Evolutionary conservation across 2,329 filamentous ascomycete genomes (phyloP), one percentile per base, ranked within the genome.

Genomic region (Neobulgaria alba): DNA sequence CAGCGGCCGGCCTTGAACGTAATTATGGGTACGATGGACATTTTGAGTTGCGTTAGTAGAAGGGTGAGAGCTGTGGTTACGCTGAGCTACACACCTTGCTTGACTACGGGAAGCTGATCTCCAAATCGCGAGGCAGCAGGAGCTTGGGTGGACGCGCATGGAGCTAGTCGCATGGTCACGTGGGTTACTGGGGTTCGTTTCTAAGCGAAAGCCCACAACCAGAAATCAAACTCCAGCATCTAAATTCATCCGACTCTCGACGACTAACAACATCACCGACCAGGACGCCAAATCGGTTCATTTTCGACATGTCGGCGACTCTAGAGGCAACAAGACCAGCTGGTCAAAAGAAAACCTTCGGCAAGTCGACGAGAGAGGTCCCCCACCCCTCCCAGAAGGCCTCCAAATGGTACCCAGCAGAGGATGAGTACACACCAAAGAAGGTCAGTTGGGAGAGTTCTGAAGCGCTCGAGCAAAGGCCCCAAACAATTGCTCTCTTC

Each of bases 341-440:
- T 36, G 49, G 42, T 50, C 50, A 54, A 43, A 85, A 82, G 65
- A 94, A 95, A 86, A 90, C 85, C 78, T 95, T 95, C 79, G 88
- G 88, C 75, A 92, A 92, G 80, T 86, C 86, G 73, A 85, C 86
- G 75, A 82, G 90, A 75, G 78, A 83, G 70, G 82, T 95, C 69
- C 88, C 85, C 69, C 79, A 85, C 71, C 69, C 76, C 70, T 75
- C 77, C 66, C 80, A 95, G 72, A 94, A 93, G 85, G 90, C 90
- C 63, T 81, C 85, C 78, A 96, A 95, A 77, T 98, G 90, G 87
- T 98, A 98, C 76, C 86, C 88, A 69, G 85, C 87, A 66, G 85
- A 93, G 70, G 90, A 95, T 71, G 85, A 90, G 66, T 67, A 77
- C 67, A 73, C 83, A 72, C 78, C 80, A 63, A 94, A 89, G 81